These are phyloP conservation scores for Synchytrium microbalum DNA, from an alignment of 371 early-diverging fungal species.

Conservation along the genomic window DNA sequence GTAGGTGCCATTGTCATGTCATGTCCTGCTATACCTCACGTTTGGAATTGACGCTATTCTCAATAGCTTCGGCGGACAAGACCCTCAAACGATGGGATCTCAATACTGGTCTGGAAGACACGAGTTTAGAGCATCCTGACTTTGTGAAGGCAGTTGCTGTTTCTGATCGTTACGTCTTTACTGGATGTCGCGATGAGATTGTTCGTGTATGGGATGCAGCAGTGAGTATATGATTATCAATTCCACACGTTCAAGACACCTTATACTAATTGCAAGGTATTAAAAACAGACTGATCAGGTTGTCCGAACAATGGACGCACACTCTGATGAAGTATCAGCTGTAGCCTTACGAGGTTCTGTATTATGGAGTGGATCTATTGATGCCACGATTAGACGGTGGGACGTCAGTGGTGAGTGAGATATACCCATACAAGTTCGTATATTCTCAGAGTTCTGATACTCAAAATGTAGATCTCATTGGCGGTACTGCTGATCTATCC, in stretches of 20 bases:
- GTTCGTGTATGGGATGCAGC: slow-evolving; percentile 74
- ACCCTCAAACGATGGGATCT: slow-evolving; percentile 59
- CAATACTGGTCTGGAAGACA: slow-evolving; percentile 53
- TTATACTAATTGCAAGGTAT: neutral
- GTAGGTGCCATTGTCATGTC: slow-evolving; percentile 34
- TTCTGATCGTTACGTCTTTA: slow-evolving; percentile 56
- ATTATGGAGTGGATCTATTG: slow-evolving; percentile 64
- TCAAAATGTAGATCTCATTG: neutral
- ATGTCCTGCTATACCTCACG: neutral
- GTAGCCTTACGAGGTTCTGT: slow-evolving; percentile 46
- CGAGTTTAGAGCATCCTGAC: slow-evolving; percentile 66
- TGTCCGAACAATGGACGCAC: slow-evolving; percentile 58
- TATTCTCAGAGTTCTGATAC: neutral
- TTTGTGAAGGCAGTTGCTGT: slow-evolving; percentile 62
- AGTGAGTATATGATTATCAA: slow-evolving; percentile 56
- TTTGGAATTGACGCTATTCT: slow-evolving; percentile 22
- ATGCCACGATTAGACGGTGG: slow-evolving; percentile 73
- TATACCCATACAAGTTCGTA: slow-evolving; percentile 9
- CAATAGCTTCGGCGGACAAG: slow-evolving; percentile 76
- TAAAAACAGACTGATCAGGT: slow-evolving; percentile 60
- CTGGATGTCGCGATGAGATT: slow-evolving; percentile 74
- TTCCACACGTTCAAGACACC: slow-evolving; percentile 1
- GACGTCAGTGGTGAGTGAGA: slow-evolving; percentile 39
- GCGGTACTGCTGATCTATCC: neutral
- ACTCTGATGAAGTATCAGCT: slow-evolving; percentile 71